phyloP scores from a whole-genome alignment of 805 yeast species.

The Pichia eremophila region DNA sequence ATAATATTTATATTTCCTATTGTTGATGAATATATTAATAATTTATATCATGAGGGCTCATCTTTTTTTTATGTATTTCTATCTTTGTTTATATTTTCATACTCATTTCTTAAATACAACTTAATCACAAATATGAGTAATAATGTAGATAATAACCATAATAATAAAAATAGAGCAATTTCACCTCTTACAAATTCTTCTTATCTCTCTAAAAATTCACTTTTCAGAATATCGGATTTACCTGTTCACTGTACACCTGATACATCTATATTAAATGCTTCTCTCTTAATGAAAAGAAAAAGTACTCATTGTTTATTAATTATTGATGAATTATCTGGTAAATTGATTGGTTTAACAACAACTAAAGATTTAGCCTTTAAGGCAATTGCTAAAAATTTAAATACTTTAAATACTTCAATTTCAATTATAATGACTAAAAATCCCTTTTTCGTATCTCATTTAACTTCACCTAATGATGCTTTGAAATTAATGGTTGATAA shows the following conservation, averaged over 20 bases:
- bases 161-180: too few species aligned
- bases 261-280: constrained; percentile 25
- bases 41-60: too few species aligned
- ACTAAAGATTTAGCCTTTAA: constrained; percentile 39
- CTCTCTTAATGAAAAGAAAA: constrained; percentile 29
- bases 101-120: too few species aligned
- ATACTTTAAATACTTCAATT: constrained; percentile 19
- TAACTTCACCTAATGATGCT: constrained; percentile 34
- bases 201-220: neutral
- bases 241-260: constrained; percentile 29
- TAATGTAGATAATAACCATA: too few species aligned
- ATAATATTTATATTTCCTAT: too few species aligned
- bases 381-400: constrained; percentile 25
- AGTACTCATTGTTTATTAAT: constrained; percentile 35
- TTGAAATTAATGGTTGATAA: constrained; percentile 32
- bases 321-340: constrained; percentile 19
- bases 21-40: too few species aligned
- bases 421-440: constrained; percentile 31
- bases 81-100: too few species aligned
- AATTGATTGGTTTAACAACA: constrained; percentile 33
- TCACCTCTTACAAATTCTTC: too few species aligned
- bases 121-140: too few species aligned
- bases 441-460: constrained; percentile 28
- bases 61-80: too few species aligned
- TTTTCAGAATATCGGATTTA: constrained; percentile 24